Conservation (phyloP, 2,329 filamentous ascomycete species). For the Verticillium zaregamsianum region DNA sequence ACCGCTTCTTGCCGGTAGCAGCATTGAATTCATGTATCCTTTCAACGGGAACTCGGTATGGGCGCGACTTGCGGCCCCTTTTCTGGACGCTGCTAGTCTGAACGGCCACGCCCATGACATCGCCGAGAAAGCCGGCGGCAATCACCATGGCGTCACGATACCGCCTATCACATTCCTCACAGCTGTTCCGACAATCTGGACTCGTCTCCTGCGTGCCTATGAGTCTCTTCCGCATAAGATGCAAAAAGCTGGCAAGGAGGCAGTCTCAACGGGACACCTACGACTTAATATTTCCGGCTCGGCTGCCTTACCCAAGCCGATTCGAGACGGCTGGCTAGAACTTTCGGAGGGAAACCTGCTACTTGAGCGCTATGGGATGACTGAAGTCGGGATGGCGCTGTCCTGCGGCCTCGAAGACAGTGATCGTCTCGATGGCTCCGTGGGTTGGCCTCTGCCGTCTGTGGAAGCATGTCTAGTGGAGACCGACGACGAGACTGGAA, state of each 20-base stretch:
- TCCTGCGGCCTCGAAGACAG: constrained; percentile 75
- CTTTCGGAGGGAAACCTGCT: constrained; percentile 83
- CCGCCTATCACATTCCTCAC: constrained; percentile 81
- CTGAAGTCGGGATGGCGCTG: constrained; percentile 96
- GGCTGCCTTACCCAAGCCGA: constrained; percentile 84
- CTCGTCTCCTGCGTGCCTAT: constrained; percentile 71
- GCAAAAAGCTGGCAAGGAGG: constrained; percentile 63
- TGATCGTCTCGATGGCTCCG: constrained; percentile 84
- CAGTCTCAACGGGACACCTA: constrained; percentile 70
- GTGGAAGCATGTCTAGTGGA: constrained; percentile 87
- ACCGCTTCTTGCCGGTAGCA: constrained; percentile 80
- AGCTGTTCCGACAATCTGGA: constrained; percentile 93
- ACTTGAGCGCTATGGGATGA: constrained; percentile 97
- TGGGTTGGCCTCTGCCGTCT: constrained; percentile 87
- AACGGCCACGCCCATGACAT: no score
- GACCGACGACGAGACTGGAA: no score
- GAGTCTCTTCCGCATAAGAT: constrained; percentile 53
- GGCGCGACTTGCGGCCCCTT: constrained; percentile 79
- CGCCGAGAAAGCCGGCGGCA: no score
- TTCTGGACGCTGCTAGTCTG: no score
- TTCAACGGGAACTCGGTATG: constrained; percentile 87
- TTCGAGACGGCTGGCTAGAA: constrained; percentile 76
- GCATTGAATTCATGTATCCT: constrained; percentile 90
- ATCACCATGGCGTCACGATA: no score
- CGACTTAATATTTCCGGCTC: constrained; percentile 92